Evolutionary conservation across 768 basidiomycete genomes (phyloP), one percentile per base, ranked within the genome.

Genomic region (Rhizopogon vesiculosus): DNA sequence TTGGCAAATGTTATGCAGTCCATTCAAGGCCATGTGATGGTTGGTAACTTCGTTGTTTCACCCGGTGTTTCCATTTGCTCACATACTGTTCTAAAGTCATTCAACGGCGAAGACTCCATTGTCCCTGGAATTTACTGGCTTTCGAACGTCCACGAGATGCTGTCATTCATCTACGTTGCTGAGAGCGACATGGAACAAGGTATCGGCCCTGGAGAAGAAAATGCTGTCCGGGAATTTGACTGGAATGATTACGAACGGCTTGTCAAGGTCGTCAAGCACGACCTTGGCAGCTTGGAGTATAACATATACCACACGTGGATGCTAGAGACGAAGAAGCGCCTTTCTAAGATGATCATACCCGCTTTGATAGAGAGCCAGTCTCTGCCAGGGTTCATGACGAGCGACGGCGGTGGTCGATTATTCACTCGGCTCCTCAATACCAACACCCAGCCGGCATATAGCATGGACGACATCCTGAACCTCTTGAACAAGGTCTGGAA

Each of bases 291-390:
- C 58, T 77, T 99, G 66, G 96, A 99, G 75, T 98, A 98, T 78
- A 99, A 99, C 78, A 96, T 99, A 72, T 98, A 98, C 71, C 96
- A 98, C 70, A 98, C 96, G 0, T 98, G 93, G 91, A 98, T 99
- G 93, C 76, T 90, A 54, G 97, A 98, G 75, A 91, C 93, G 40
- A 99, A 98, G 84, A 95, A 93, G 76, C 89, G 87, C 55, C 77
- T 99, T 41, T 80, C 85, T 45, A 98, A 98, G 78, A 98, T 98
- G 94, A 91, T 98, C 43, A 93, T 99, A 56, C 97, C 97, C n/a
- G 97, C 97, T 3, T 73, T 98, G 58, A 94, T 98, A 63, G 97
- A 98, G 72, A 95, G 91, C 61, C 97, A 98, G 69, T 96, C 96
- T 19, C 77, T 99, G 44, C 97, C 97, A 5, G 97, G 97, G 5